Conservation (phyloP, 345 rosid genomes). For the Brassica cretica region DNA sequence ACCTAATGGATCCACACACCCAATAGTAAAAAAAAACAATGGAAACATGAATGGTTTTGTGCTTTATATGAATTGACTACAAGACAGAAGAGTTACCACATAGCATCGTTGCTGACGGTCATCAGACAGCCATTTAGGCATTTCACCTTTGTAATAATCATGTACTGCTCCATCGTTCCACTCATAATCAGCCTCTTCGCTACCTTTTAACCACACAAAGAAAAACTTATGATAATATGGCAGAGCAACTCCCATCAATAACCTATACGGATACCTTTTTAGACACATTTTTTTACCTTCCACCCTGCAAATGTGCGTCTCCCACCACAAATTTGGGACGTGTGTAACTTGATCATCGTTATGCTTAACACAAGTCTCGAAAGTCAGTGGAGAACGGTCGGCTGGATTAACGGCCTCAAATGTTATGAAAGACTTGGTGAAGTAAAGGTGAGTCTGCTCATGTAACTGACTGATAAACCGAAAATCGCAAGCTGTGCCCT, state of each 20-base stretch:
- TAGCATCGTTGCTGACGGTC: neutral
- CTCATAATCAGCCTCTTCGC: neutral
- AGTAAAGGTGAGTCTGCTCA: neutral
- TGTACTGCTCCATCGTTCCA: neutral
- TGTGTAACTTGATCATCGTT: neutral
- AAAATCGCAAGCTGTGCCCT: neutral
- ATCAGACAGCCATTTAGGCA: slow-evolving; percentile 15
- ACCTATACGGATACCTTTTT: neutral
- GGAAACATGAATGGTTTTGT: neutral
- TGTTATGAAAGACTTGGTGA: neutral
- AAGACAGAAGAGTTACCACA: neutral
- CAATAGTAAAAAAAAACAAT: neutral
- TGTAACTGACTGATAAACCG: neutral
- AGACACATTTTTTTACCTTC: neutral
- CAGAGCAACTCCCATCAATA: neutral
- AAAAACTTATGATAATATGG: neutral
- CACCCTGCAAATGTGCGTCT: neutral
- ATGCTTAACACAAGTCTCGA: neutral
- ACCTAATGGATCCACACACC: neutral
- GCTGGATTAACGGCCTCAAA: neutral
- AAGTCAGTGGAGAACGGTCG: neutral
- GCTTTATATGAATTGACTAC: too few relatives aligned
- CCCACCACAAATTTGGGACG: neutral
- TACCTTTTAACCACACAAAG: neutral
- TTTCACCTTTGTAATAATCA: neutral